Evolutionary conservation across 2,329 filamentous ascomycete species (phyloP).

Genomic region (Achaetomium macrosporum): DNA sequence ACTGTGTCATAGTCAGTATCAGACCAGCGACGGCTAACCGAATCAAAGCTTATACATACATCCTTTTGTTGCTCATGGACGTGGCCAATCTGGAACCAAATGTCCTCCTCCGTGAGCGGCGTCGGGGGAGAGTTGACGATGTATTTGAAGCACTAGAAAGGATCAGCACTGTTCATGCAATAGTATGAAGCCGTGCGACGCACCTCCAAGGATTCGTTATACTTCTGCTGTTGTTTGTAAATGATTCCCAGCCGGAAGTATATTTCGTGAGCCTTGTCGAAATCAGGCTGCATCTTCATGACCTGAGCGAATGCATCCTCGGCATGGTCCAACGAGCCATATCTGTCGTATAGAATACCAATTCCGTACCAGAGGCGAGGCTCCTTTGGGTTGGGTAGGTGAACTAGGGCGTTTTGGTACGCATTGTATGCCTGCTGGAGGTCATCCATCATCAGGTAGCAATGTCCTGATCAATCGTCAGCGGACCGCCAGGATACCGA

Average conservation of each 20-base stretch:
- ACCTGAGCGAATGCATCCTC: conserved; percentile 98
- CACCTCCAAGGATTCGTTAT: conserved; percentile 84
- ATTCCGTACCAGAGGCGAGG: conserved; percentile 99
- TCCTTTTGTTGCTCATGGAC: conserved; percentile 99
- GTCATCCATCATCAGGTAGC: conserved; percentile 98
- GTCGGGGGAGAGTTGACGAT: conserved; percentile 90
- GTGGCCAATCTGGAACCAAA: conserved; percentile 99
- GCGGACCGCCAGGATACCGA: background rate
- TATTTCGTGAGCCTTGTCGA: conserved; percentile 98
- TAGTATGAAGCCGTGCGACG: conserved; percentile 24
- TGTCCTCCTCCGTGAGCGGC: conserved; percentile 92
- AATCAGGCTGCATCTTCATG: conserved; percentile 96
- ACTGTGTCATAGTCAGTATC: conserved; percentile 47
- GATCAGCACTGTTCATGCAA: conserved; percentile 11
- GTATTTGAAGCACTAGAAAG: conserved; percentile 84
- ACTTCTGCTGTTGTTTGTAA: conserved; percentile 97
- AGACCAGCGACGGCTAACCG: background rate
- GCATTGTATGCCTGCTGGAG: conserved; percentile 94
- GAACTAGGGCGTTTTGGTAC: conserved; percentile 91
- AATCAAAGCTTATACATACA: conserved; percentile 49
- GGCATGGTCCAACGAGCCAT: conserved; percentile 92
- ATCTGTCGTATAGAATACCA: conserved; percentile 92
- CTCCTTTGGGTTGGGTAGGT: conserved; percentile 92
- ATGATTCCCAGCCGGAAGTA: conserved; percentile 99
- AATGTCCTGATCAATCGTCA: conserved; percentile 62